Evolutionary conservation across 2,329 filamentous ascomycete species (phyloP).

Genomic region (Ilyonectria sp.): DNA sequence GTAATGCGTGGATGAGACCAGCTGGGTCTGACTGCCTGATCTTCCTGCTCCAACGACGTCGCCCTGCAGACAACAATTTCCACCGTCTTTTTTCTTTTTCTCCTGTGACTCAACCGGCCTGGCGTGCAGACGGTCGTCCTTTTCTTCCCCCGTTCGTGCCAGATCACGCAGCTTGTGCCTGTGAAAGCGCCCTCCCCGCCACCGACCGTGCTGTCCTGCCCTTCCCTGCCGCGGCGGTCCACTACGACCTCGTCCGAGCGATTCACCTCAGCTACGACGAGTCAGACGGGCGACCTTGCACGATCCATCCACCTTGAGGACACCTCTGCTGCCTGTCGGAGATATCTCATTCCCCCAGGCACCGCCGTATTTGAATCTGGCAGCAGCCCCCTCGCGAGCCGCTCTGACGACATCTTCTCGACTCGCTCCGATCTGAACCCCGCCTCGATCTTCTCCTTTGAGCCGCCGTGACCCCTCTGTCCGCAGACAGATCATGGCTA

Average conservation of each 20-base stretch:
- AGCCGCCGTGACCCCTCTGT: conserved; percentile 34
- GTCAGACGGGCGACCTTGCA: conserved; percentile 16
- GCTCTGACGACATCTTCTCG: conserved; percentile 43
- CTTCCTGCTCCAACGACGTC: conserved; percentile 35
- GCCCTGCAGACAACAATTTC: conserved; percentile 25
- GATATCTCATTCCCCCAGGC: neutral
- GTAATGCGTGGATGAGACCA: conserved; percentile 43
- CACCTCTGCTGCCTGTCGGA: conserved; percentile 8
- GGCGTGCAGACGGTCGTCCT: conserved; percentile 27
- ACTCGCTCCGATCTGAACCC: conserved; percentile 46
- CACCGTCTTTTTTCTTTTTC: conserved; percentile 32
- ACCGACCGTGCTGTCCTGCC: conserved; percentile 21
- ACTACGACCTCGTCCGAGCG: conserved; percentile 26
- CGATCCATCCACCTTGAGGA: conserved; percentile 8
- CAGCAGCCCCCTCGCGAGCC: conserved; percentile 5
- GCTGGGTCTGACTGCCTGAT: conserved; percentile 52
- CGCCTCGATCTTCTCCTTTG: conserved; percentile 42
- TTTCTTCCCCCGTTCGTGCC: conserved; percentile 22
- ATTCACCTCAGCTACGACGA: conserved; percentile 21
- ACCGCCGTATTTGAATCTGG: conserved; percentile 7
- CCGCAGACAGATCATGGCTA: conserved; percentile 50
- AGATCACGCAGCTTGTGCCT: conserved; percentile 1
- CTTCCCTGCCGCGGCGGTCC: conserved; percentile 19
- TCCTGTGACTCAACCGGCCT: conserved; percentile 41
- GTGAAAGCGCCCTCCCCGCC: conserved; percentile 22